phyloP scores from a whole-genome alignment of 2,329 filamentous ascomycete genomes.

The Trichoderma atrobrunneum region DNA sequence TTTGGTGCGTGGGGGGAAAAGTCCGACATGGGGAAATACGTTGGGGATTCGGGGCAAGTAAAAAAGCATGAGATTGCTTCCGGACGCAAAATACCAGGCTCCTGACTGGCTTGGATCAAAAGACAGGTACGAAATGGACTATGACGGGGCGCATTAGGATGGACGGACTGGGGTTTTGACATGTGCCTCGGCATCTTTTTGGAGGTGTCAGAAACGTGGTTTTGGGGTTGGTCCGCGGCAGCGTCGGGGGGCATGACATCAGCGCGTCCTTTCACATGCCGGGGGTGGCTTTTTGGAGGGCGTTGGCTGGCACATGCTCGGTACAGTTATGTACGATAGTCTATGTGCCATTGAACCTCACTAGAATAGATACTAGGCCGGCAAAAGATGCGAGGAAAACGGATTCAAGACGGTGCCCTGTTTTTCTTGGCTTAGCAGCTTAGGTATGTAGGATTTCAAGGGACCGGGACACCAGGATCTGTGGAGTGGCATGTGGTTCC shows the following conservation, averaged over 20 bases:
- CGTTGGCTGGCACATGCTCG: not conserved
- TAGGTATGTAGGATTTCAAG: not conserved
- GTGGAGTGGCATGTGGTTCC: not conserved
- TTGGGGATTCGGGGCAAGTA: not conserved
- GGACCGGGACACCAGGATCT: not conserved
- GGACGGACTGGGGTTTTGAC: not conserved
- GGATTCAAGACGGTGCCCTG: not conserved
- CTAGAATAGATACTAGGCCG: not conserved
- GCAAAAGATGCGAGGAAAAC: not conserved
- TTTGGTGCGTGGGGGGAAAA: not conserved
- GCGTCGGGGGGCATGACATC: conserved; percentile 18
- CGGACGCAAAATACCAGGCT: not conserved
- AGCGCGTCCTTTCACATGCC: conserved; percentile 12
- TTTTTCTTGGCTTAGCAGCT: not conserved
- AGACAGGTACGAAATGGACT: not conserved
- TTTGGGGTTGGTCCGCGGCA: not conserved
- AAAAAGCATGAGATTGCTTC: not conserved
- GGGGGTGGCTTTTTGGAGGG: not conserved
- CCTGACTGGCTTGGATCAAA: not conserved
- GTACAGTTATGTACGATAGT: not conserved
- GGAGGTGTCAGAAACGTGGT: not conserved
- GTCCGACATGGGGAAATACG: not conserved
- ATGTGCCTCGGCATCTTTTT: conserved; percentile 14
- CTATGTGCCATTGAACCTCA: not conserved
- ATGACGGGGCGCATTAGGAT: not conserved